Evolutionary conservation across 108 stramenopile genomes (phyloP).

Genomic region (Nitzschia palea): DNA sequence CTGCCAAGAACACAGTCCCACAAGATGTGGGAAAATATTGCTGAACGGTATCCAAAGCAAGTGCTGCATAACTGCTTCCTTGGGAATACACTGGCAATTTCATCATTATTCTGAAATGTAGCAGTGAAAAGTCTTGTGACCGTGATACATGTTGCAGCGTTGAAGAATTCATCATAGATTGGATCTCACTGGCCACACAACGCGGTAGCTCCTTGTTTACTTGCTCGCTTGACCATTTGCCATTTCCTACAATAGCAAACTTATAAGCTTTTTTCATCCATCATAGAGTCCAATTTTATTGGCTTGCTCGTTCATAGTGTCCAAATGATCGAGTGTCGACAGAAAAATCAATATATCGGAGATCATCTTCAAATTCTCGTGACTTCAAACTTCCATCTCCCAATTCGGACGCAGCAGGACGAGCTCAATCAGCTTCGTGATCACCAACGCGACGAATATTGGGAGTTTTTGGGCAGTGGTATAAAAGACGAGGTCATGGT

Average conservation of each 20-base stretch:
- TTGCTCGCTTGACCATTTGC: no score
- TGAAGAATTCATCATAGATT: no score
- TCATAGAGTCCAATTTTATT: conserved; percentile 80
- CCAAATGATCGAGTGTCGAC: conserved; percentile 53
- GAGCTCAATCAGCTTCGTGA: conserved; percentile 89
- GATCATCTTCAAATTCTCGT: conserved; percentile 70
- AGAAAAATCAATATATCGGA: conserved; percentile 75
- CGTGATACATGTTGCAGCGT: no score
- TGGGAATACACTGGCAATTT: no score
- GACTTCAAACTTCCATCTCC: conserved; percentile 90
- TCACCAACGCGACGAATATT: conserved; percentile 93
- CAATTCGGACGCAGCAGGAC: conserved; percentile 81
- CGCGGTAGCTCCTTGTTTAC: no score
- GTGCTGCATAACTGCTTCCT: no score
- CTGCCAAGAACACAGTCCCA: background rate
- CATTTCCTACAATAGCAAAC: conserved; percentile 39
- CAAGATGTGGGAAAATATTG: conserved; percentile 55
- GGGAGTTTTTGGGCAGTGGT: conserved; percentile 86
- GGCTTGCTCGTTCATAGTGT: conserved; percentile 65
- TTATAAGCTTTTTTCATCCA: conserved; percentile 82
- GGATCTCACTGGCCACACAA: no score
- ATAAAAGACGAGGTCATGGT: conserved; percentile 91
- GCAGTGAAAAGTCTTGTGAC: no score
- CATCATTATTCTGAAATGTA: no score
- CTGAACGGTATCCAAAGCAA: conserved; percentile 70